Conservation (phyloP, 78 protist species). For the Dictyostelium firmibasis region DNA sequence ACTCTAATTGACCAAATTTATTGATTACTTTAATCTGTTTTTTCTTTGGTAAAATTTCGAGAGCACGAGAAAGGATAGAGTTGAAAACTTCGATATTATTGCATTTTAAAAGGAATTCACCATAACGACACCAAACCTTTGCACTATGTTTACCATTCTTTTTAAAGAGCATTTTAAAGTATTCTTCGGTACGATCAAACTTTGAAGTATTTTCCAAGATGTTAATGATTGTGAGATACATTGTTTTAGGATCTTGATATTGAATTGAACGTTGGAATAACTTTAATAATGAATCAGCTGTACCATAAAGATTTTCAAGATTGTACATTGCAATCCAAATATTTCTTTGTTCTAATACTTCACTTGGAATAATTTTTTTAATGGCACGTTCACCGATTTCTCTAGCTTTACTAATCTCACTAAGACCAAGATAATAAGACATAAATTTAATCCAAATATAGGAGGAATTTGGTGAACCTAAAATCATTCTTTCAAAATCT, state of each 20-base stretch:
- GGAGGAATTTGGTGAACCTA: constrained; percentile 90
- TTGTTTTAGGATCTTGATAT: constrained; percentile 78
- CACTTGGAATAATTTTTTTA: constrained; percentile 56
- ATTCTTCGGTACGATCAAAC: constrained; percentile 50
- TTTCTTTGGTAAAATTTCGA: constrained; percentile 71
- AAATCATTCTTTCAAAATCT: constrained; percentile 95
- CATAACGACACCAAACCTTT: constrained; percentile 83
- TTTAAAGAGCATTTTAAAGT: constrained; percentile 73
- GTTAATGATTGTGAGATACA: constrained; percentile 32
- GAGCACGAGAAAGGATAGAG: constrained; percentile 36
- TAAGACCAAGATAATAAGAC: constrained; percentile 81
- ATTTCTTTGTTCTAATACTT: constrained; percentile 90
- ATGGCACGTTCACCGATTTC: constrained; percentile 93
- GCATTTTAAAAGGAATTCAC: constrained; percentile 9
- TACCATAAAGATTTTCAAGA: constrained; percentile 92
- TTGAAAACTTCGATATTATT: constrained; percentile 35
- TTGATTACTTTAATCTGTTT: constrained; percentile 85
- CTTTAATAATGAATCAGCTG: constrained; percentile 48
- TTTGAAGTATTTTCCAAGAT: constrained; percentile 38
- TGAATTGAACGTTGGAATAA: constrained; percentile 83
- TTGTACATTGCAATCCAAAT: constrained; percentile 96
- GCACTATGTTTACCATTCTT: constrained; percentile 62
- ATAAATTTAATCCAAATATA: constrained; percentile 95
- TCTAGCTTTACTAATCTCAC: constrained; percentile 93
- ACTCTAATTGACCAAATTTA: constrained; percentile 94